A percentile compares a stretch with the other conserved stretches of the same genome.
These are phyloP conservation scores for Tulasnella sp. DNA, from an alignment of 768 basidiomycete species.

Conservation along the genomic window DNA sequence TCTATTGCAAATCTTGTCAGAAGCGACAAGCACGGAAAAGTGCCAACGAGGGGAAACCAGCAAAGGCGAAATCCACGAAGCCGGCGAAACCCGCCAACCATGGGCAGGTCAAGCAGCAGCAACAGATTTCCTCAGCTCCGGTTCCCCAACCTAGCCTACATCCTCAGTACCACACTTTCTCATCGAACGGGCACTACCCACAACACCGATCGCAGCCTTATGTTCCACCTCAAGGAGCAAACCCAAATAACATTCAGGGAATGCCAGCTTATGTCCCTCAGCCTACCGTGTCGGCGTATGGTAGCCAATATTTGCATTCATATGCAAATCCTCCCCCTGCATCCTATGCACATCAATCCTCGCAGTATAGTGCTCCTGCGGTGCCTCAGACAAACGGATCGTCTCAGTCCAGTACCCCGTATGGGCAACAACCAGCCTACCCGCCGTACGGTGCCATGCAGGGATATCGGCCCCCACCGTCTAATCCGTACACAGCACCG, in stretches of 20 bases:
- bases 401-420: neutral
- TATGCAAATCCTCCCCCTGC: neutral
- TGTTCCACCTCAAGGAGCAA: neutral
- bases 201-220: neutral
- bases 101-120: neutral
- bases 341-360: neutral
- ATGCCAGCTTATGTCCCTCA: neutral
- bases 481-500: neutral
- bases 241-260: neutral
- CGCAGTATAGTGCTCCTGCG: neutral
- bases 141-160: neutral
- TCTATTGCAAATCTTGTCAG: constrained; percentile 55
- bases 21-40: neutral
- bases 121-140: neutral
- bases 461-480: neutral
- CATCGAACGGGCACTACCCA: neutral
- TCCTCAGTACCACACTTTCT: neutral
- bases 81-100: neutral
- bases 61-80: neutral
- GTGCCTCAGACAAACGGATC: neutral
- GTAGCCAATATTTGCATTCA: neutral
- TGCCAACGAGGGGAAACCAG: neutral
- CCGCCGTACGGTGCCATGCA: neutral
- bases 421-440: neutral
- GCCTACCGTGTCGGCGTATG: neutral